Base-by-base conservation (phyloP, 2,329 filamentous ascomycete genomes). In the Rhytidhysteron rufulum region DNA sequence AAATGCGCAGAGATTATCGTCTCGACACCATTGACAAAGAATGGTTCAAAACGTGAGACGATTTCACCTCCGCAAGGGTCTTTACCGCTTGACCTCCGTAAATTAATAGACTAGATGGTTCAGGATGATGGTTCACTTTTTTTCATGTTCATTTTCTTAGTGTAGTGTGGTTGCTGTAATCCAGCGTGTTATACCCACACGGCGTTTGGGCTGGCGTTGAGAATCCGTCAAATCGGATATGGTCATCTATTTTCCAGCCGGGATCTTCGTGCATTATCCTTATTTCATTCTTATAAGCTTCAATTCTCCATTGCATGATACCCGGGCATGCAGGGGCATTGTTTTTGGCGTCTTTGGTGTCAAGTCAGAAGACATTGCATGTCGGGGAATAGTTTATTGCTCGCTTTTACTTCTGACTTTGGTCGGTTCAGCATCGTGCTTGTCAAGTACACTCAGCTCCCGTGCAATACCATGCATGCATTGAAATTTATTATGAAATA, bases 301-400 rank as follows among this genome's bases (percentile, higher is more conserved):
- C 30, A 22, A n/a, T 16, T 9, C 19, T 32, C 37, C 30, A 19
- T 44, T 56, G 52, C 53, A 54, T 53, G 55, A 60, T 63, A 62
- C 53, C 58, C 53, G 34, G 43, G 45, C 39, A 37, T 37, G 8
- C 34, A 30, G 11, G 35, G 24, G 21, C 24, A 17, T 30, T 29
- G 25, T 37, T n/a, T 22, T 30, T 10, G 35, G 35, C 25, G 35
- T 25, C 22, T 30, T 30, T 17, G 16, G 35, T n/a, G n/a, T n/a
- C n/a, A n/a, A n/a, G n/a, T n/a, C n/a, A n/a, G n/a, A n/a, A n/a
- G n/a, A n/a, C n/a, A n/a, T n/a, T n/a, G n/a, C n/a, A n/a, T n/a
- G n/a, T n/a, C n/a, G n/a, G n/a, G n/a, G n/a, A n/a, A n/a, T n/a
- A n/a, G n/a, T n/a, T n/a, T n/a, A n/a, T n/a, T n/a, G n/a, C n/a